Percentiles rank a stretch among this genome's conserved stretches.
Conservation (phyloP, 768 basidiomycete genomes). For the Tylopilus plumbeoviolaceoides region DNA sequence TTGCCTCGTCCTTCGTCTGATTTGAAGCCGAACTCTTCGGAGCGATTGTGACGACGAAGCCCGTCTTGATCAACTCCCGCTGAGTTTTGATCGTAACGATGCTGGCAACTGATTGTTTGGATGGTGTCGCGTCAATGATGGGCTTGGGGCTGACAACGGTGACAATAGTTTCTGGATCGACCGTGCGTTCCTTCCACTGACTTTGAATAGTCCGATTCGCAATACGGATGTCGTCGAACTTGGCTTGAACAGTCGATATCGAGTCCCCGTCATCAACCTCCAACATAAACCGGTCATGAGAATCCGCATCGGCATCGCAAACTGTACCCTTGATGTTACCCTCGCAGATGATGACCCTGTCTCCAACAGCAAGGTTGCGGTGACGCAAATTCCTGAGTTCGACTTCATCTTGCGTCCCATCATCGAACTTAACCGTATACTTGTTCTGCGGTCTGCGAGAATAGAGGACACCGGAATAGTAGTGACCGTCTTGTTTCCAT, state of each 20-base stretch:
- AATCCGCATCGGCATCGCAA: constrained; percentile 28
- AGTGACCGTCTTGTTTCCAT: constrained; percentile 59
- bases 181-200: constrained; percentile 51
- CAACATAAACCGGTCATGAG: constrained; percentile 34
- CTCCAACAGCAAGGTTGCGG: constrained; percentile 48
- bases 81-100: constrained; percentile 33
- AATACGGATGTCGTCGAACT: constrained; percentile 43
- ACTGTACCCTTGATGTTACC: constrained; percentile 29
- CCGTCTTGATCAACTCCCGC: constrained; percentile 45
- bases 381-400: constrained; percentile 51
- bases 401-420: constrained; percentile 46
- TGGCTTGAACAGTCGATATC: constrained; percentile 24
- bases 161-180: constrained; percentile 42
- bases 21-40: constrained; percentile 33
- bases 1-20: constrained; percentile 41
- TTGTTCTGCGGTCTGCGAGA: constrained; percentile 26
- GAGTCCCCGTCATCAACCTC: constrained; percentile 37
- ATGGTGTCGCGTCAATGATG: constrained; percentile 43
- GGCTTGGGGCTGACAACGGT: constrained; percentile 37
- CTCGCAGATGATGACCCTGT: constrained; percentile 46
- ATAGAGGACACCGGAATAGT: constrained; percentile 56
- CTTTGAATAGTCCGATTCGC: constrained; percentile 45
- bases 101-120: constrained; percentile 41
- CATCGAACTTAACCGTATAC: constrained; percentile 66
- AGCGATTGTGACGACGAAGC: constrained; percentile 55